A percentile compares a stretch with the other conserved stretches of the same genome.
phyloP scores from a whole-genome alignment of 257 asterid genomes.

The Coffea eugenioides region DNA sequence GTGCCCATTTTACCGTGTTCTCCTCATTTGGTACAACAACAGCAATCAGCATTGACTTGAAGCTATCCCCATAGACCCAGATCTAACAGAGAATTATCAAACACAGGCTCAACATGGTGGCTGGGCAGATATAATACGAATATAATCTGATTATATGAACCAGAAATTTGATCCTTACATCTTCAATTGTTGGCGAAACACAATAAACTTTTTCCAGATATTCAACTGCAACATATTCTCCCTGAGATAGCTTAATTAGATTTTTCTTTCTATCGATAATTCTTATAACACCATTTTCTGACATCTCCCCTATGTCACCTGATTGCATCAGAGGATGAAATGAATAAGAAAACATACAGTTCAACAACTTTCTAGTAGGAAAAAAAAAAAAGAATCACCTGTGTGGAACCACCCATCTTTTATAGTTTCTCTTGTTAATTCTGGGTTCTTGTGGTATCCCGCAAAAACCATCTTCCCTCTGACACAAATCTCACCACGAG shows the following conservation, averaged over 20 bases:
- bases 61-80: conserved; percentile 87
- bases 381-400: no score
- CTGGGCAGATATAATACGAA: background rate
- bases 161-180: conserved; percentile 45
- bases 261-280: conserved; percentile 89
- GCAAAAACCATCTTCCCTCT: conserved; percentile 59
- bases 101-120: background rate
- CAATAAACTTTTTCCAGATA: conserved; percentile 84
- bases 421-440: conserved; percentile 60
- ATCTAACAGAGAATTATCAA: conserved; percentile 36
- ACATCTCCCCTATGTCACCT: conserved; percentile 97
- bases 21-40: conserved; percentile 88
- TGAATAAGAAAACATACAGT: background rate
- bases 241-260: conserved; percentile 84
- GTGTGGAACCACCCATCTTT: conserved; percentile 96
- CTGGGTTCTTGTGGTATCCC: conserved; percentile 89
- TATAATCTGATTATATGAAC: background rate
- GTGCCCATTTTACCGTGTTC: conserved; percentile 62
- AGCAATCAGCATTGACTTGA: conserved; percentile 79
- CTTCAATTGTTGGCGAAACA: conserved; percentile 80
- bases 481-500: conserved; percentile 87
- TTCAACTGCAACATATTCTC: conserved; percentile 93
- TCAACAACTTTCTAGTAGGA: background rate
- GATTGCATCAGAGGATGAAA: conserved; percentile 13
- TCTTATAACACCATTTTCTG: conserved; percentile 70